Evolutionary conservation across 495 filamentous ascomycete species (phyloP).

Genomic region (Xylaria curta): DNA sequence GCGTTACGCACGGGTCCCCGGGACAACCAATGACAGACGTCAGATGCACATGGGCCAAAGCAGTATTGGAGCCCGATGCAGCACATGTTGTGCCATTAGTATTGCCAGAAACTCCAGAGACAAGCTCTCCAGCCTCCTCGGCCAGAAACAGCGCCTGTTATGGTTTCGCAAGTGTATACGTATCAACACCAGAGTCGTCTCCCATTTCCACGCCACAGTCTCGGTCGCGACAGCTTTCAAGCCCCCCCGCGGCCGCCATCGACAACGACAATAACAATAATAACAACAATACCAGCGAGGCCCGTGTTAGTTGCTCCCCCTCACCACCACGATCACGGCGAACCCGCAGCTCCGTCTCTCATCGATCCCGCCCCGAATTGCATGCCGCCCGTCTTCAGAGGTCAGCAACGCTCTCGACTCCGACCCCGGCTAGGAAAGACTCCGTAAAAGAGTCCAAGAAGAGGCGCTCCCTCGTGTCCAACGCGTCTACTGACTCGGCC

Average conservation of each 20-base stretch:
- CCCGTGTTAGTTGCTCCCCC: slow-evolving; percentile 16
- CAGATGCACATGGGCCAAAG: slow-evolving; percentile 32
- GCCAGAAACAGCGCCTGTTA: slow-evolving; percentile 28
- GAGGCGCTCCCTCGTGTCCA: slow-evolving; percentile 41
- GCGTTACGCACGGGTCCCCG: slow-evolving; percentile 32
- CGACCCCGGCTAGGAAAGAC: slow-evolving; percentile 20
- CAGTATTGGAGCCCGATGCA: slow-evolving; percentile 34
- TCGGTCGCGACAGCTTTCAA: neutral
- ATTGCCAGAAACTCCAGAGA: slow-evolving; percentile 13
- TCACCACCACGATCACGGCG: slow-evolving; percentile 28
- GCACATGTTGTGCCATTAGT: neutral
- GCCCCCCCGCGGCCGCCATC: slow-evolving; percentile 14
- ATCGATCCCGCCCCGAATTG: slow-evolving; percentile 31
- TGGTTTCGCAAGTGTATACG: slow-evolving; percentile 22
- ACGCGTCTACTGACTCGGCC: slow-evolving; percentile 33
- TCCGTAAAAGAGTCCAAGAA: slow-evolving; percentile 34
- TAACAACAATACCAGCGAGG: no score
- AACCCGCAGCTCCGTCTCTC: slow-evolving; percentile 27
- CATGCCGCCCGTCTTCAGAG: slow-evolving; percentile 43
- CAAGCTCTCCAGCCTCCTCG: slow-evolving; percentile 13
- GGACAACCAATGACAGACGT: slow-evolving; percentile 40
- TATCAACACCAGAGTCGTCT: slow-evolving; percentile 23
- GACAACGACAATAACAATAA: neutral
- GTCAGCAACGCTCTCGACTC: slow-evolving; percentile 29
- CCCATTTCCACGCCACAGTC: slow-evolving; percentile 17